These are phyloP conservation scores for Ganoderma meredithae DNA, from an alignment of 1,284 basidiomycete genomes.

Conservation along the genomic window DNA sequence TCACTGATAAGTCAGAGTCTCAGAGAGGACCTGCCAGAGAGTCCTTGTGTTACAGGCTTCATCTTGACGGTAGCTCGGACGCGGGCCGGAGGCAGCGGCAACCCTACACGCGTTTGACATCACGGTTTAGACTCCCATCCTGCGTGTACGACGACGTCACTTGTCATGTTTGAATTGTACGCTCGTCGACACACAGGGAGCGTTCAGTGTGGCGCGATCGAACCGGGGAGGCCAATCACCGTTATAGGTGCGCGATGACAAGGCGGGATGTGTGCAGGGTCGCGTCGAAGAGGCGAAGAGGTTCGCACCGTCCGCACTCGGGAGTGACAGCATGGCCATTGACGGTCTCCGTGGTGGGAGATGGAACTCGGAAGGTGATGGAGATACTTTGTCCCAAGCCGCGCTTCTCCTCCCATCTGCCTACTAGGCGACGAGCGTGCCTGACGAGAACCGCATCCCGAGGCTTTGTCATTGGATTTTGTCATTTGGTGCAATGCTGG, in stretches of 20 bases:
- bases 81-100: neutral
- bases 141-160: neutral
- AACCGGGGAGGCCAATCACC: neutral
- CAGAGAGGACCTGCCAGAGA: neutral
- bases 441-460: neutral
- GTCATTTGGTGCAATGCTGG: neutral
- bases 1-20: neutral
- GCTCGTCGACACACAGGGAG: too few relatives aligned
- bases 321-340: neutral
- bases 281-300: neutral
- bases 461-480: neutral
- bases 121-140: neutral
- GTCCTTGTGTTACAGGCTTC: neutral
- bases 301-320: neutral
- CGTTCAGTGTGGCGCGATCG: neutral
- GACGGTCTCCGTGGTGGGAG: neutral
- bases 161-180: too few relatives aligned
- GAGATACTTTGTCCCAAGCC: neutral
- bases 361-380: neutral
- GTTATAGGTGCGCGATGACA: slow-evolving; percentile 2
- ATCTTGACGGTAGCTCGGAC: neutral
- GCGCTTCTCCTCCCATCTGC: neutral
- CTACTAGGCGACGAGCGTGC: neutral
- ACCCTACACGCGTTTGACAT: neutral
- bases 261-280: neutral